Base-by-base conservation (phyloP, 805 yeast species). In the Kuraishia molischiana region DNA sequence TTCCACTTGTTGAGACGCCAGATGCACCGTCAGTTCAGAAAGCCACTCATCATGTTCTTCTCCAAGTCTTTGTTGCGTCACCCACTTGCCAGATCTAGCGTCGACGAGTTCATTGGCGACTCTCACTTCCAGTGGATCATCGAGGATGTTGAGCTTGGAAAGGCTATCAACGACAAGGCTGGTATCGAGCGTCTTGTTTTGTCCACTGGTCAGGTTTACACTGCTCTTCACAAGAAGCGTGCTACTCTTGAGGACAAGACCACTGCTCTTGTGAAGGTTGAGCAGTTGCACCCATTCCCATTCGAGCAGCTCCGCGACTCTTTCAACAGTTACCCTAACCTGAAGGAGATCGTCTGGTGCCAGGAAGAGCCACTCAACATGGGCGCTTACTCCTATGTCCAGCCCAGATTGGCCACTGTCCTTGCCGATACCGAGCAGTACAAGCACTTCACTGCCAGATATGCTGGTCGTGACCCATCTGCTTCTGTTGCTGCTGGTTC, bases 361-460 rank as follows among this genome's bases (percentile, higher is more conserved):
- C 98, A 92, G 71, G 99, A 92, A 68, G 99, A 92, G 73, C 97
- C 97, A 53, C 72, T 92, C 66, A 92, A 92, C 71, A 90, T 90
- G 79, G 98, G 98, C 64, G 68, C 85, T 34, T 87, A 82, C 83
- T 56, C 81, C 19, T 86, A 56, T 55, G 90, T 72, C 39, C 67
- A 73, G 43, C 98, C 97, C 60, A 84, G 99, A 68, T 62, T 92
- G 39, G 66, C 68, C 43, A 84, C 95, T 34, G 72, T 80, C 31
- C 62, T 90, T 62, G 71, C 70, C 49, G 87, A 86, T 66, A 81
- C 95, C 43, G 74, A 77, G 37, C 67, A 67, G 43, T 80, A 82
- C 66, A 65, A 72, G 52, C 78, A 67, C 49, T 53, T 64, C 48
- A 54, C 55, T 15, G 57, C 83, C 43, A 79, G 97, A 65, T 92